A percentile compares a stretch with the other conserved stretches of the same genome.
phyloP scores from a whole-genome alignment of 176 grass and related monocot species.

The Eragrostis nindensis region DNA sequence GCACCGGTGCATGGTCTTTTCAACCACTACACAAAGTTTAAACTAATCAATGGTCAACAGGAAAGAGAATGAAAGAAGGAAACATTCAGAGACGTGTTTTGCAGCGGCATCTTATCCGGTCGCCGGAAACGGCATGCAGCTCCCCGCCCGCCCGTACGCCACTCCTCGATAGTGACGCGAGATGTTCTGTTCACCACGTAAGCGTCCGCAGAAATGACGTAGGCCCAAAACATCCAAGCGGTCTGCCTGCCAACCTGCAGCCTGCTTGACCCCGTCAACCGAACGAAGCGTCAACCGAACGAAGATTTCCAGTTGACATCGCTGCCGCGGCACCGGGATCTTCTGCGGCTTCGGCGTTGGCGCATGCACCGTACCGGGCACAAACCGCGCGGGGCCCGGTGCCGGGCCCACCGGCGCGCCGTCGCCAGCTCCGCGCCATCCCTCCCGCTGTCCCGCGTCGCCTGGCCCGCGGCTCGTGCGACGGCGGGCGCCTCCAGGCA shows the following conservation, averaged over 20 bases:
- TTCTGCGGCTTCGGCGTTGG: background rate
- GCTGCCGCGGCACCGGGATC: background rate
- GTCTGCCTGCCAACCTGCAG: background rate
- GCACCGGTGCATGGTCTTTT: too few species aligned
- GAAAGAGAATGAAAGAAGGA: background rate
- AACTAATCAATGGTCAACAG: too few species aligned
- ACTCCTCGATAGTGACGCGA: background rate
- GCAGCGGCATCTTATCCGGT: background rate
- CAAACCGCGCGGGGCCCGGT: background rate
- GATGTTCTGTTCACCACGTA: background rate
- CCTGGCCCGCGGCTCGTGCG: background rate
- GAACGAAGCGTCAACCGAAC: too few species aligned
- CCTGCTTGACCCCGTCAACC: constrained; percentile 15
- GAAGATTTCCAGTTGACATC: background rate
- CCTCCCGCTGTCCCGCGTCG: background rate
- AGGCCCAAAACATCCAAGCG: background rate
- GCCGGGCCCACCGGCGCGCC: background rate
- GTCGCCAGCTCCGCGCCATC: constrained; percentile 11
- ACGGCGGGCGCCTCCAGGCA: background rate
- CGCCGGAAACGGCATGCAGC: background rate
- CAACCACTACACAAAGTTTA: too few species aligned
- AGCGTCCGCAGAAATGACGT: background rate
- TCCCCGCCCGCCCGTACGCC: background rate
- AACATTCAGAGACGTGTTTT: background rate
- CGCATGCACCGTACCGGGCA: background rate